Evolutionary conservation across 768 basidiomycete genomes (phyloP).

Genomic region (Boletus subcaerulescens): DNA sequence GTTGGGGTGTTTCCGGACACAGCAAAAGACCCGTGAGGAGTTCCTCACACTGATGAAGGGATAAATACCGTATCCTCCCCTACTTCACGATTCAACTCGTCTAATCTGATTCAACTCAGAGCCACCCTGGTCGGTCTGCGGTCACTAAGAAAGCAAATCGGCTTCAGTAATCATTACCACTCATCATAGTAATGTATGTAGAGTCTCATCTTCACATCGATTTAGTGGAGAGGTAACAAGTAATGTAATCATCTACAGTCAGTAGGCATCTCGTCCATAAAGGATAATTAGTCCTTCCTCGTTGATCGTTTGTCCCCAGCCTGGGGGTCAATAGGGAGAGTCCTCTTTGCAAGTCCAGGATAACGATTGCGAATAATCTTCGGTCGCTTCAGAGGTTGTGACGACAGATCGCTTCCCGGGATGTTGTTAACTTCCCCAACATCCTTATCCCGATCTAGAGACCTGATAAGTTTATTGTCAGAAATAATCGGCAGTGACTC

Average conservation of each 20-base stretch:
- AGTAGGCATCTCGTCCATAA: conserved; percentile 8
- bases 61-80: conserved; percentile 5
- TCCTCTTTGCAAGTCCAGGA: conserved; percentile 51
- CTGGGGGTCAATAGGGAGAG: conserved; percentile 60
- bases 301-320: conserved; percentile 54
- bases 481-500: conserved; percentile 20
- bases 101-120: conserved; percentile 35
- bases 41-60: conserved; percentile 83
- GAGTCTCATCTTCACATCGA: conserved; percentile 7
- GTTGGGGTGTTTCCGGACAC: conserved; percentile 97
- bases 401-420: conserved; percentile 36
- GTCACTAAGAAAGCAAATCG: too few species aligned
- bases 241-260: conserved; percentile 14
- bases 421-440: conserved; percentile 36
- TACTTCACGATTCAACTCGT: conserved; percentile 49
- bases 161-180: conserved; percentile 18
- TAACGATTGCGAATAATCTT: conserved; percentile 58
- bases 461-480: conserved; percentile 2
- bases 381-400: conserved; percentile 55
- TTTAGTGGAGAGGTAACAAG: conserved; percentile 12
- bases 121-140: conserved; percentile 9
- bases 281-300: conserved; percentile 48
- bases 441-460: conserved; percentile 64
- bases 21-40: conserved; percentile 98
- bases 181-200: conserved; percentile 18